phyloP scores from a whole-genome alignment of 257 asterid genomes.

The Lavandula angustifolia region DNA sequence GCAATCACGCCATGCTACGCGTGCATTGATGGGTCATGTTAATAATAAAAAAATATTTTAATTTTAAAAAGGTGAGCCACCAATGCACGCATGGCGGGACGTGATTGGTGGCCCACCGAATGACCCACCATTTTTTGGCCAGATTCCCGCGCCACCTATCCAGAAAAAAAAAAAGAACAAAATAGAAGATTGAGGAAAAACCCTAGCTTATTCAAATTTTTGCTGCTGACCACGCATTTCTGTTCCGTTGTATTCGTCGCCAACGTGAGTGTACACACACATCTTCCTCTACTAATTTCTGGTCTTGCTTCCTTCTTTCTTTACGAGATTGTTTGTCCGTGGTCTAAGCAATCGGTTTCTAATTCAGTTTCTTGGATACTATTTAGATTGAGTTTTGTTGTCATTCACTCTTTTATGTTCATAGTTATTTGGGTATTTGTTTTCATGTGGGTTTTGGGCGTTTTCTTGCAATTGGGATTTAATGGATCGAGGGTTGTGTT shows the following conservation, averaged over 20 bases:
- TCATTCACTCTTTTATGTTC: background rate
- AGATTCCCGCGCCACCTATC: no score
- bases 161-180: no score
- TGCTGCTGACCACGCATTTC: conserved; percentile 2
- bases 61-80: no score
- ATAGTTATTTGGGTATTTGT: background rate
- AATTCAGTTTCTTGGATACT: background rate
- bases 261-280: conserved; percentile 30
- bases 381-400: background rate
- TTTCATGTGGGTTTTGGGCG: background rate
- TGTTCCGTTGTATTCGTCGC: conserved; percentile 6
- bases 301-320: no score
- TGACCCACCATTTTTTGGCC: no score
- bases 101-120: no score
- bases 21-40: no score
- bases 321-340: background rate
- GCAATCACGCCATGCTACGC: no score
- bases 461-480: conserved; percentile 19
- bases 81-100: no score
- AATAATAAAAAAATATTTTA: no score
- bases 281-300: conserved; percentile 11
- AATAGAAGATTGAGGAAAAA: conserved; percentile 18
- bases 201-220: conserved; percentile 12
- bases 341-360: background rate
- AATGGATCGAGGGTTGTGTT: conserved; percentile 6